Evolutionary conservation across 2,329 filamentous ascomycete species (phyloP).

Genomic region (Clonostachys rosea): DNA sequence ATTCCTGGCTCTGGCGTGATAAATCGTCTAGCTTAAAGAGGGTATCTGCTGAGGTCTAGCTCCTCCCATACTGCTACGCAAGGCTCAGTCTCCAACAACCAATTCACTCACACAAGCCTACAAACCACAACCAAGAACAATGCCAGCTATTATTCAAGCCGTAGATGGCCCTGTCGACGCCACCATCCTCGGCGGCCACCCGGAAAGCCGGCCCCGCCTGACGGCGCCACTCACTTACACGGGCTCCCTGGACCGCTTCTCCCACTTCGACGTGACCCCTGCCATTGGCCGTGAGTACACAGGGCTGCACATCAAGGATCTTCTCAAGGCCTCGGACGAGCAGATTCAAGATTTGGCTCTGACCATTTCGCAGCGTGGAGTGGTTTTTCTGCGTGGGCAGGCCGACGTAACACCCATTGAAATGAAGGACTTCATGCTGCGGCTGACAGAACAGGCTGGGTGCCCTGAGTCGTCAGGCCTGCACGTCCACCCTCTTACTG

Average conservation of each 20-base stretch:
- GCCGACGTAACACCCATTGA: conserved; percentile 25
- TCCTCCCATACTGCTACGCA: background rate
- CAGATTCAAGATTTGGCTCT: conserved; percentile 49
- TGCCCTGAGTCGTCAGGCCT: conserved; percentile 41
- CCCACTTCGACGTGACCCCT: conserved; percentile 34
- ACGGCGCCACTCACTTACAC: conserved; percentile 7
- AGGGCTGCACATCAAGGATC: conserved; percentile 23
- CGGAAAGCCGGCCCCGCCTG: conserved; percentile 18
- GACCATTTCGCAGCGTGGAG: conserved; percentile 34
- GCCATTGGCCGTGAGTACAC: conserved; percentile 44
- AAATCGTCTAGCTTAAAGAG: too few species aligned
- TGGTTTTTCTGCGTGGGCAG: conserved; percentile 28
- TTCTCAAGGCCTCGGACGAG: conserved; percentile 32
- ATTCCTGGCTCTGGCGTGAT: too few species aligned
- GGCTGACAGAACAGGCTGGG: conserved; percentile 21
- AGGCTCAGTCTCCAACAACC: background rate
- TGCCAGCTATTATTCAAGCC: background rate
- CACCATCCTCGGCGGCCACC: conserved; percentile 20
- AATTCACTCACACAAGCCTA: background rate
- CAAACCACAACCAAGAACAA: background rate
- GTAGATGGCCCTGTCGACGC: background rate
- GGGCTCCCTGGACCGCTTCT: conserved; percentile 6
- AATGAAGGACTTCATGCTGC: conserved; percentile 29
- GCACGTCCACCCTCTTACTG: conserved; percentile 49
- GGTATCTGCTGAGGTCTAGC: too few species aligned